phyloP scores from a whole-genome alignment of 2,329 filamentous ascomycete genomes.

The Ceratocystis smalleyi region DNA sequence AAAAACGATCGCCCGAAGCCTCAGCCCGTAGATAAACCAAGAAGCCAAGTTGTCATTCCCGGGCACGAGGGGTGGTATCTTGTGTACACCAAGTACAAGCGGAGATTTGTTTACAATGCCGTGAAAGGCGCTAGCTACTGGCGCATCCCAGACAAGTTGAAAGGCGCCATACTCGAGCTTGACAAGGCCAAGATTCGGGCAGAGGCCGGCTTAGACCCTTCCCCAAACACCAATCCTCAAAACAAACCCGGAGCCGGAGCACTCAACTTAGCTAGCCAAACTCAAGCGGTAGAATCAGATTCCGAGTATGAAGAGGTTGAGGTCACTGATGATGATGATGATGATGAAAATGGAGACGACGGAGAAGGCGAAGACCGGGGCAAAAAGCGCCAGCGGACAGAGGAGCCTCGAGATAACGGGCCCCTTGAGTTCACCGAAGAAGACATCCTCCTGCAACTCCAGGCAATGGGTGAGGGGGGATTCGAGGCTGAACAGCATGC shows the following conservation, averaged over 20 bases:
- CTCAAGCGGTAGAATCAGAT: constrained; percentile 3
- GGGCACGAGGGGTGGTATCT: constrained; percentile 76
- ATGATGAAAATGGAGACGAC: constrained; percentile 27
- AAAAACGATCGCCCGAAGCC: constrained; percentile 37
- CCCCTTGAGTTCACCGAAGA: constrained; percentile 79
- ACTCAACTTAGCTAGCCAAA: background rate
- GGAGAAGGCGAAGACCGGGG: constrained; percentile 24
- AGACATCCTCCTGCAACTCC: constrained; percentile 83
- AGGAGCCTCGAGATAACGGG: constrained; percentile 32
- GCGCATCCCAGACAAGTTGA: constrained; percentile 79
- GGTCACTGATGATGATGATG: constrained; percentile 38
- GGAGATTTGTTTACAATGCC: constrained; percentile 81
- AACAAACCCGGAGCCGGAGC: background rate
- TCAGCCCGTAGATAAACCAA: constrained; percentile 67
- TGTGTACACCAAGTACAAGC: constrained; percentile 79
- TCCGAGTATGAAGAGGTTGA: constrained; percentile 61
- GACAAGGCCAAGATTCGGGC: constrained; percentile 56
- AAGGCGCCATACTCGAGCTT: constrained; percentile 57
- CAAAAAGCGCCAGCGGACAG: constrained; percentile 49
- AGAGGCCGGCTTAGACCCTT: constrained; percentile 28
- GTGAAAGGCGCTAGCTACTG: constrained; percentile 81
- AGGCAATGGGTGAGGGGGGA: constrained; percentile 54
- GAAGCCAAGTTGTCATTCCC: constrained; percentile 62
- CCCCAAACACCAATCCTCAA: background rate
- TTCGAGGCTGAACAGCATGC: constrained; percentile 52